Conservation (phyloP, 192 early-diverging fungal genomes). For the Umbelopsis ramanniana region DNA sequence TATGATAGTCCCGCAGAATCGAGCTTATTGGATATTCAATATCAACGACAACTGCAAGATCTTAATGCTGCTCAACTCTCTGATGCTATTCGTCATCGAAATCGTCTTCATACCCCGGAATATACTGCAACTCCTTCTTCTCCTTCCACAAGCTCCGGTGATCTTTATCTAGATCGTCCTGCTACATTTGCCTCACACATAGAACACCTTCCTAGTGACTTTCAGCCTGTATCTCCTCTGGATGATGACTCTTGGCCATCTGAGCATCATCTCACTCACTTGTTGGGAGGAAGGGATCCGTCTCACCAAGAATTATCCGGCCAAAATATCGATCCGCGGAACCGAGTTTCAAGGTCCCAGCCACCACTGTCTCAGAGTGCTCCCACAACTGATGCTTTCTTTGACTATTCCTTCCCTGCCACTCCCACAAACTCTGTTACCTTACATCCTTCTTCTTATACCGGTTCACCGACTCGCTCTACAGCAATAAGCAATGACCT, state of each 20-base stretch:
- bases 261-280: slow-evolving; percentile 5
- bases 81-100: not conserved
- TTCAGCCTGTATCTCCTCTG: not conserved
- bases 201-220: not conserved
- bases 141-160: slow-evolving; percentile 10
- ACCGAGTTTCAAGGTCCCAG: not conserved
- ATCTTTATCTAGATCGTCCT: slow-evolving; percentile 8
- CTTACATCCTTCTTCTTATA: not conserved
- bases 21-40: slow-evolving; percentile 6
- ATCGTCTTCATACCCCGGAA: not conserved
- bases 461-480: not conserved
- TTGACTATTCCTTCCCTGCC: slow-evolving; percentile 3
- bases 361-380: not conserved
- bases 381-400: not conserved
- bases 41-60: slow-evolving; percentile 1
- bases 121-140: slow-evolving; percentile 5
- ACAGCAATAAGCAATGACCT: not conserved
- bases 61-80: slow-evolving; percentile 1
- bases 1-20: not conserved
- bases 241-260: not conserved
- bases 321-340: not conserved
- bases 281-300: not conserved
- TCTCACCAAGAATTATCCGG: not conserved
- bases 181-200: not conserved
- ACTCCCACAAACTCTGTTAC: not conserved